Base-by-base conservation (phyloP, 768 basidiomycete genomes). In the Boletus patriciae region DNA sequence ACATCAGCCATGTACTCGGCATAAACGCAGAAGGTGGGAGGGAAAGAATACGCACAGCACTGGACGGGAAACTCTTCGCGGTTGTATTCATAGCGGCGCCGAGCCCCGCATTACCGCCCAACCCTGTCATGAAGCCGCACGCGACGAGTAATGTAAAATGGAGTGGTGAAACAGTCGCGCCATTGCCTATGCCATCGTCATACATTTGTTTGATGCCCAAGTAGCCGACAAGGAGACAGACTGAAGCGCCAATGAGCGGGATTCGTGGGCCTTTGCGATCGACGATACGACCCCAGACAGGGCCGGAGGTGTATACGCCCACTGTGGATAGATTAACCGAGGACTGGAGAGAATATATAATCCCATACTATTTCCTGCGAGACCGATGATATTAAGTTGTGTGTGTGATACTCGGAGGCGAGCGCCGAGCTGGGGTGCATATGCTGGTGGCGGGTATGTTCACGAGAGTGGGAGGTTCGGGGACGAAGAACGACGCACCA, bases 361-460 rank as follows among this genome's bases (percentile, higher is more conserved):
- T 3, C 3, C 7, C 85, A 56, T 64, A 92, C 89, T 67, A 63
- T 88, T 92, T n/a, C 84, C 88, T 2, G 86, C 87, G n/a, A 89
- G 75, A 16, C 84, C 92, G 18, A 95, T 81, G 36, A 94, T 70
- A 62, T 96, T 95, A 36, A 92, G 76, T 55, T 89, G 83, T 0
- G 93, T 95, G 52, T 94, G 89, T 4, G 83, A 81, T 48, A 95
- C 82, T 45, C 80, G 76, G 16, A 96, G 80, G 40, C 84, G 82
- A n/a, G 84, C 74, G 1, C 89, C 90, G 6, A 96, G 80, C 68
- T 96, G 93, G 0, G 94, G 93, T 2, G 89, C 84, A 69, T 94
- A 97, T 19, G 92, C 93, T 86, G 58, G 55, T 86, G 58, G 57
- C 36, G 36, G 21, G 40, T 40, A 51, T 19, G 23, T 49, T 52